Evolutionary conservation across 225 moss, liverwort and hornwort genomes (phyloP), one percentile per base, ranked within the genome.

Genomic region (Ulota crispa): DNA sequence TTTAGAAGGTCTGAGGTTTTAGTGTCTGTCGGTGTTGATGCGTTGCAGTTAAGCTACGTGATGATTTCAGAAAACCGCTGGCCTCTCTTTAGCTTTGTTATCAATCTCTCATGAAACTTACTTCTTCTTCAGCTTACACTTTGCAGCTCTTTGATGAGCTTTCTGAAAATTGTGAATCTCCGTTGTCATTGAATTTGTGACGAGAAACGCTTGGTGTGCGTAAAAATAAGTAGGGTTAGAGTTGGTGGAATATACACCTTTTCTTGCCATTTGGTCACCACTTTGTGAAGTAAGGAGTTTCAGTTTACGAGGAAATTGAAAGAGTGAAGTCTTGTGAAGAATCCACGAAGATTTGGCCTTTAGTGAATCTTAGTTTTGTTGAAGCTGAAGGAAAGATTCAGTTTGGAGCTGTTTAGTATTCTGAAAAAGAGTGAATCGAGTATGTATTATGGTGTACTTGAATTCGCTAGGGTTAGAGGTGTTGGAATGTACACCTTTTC

Each of bases 151-250:
- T 56, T 50, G 12, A 80, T 50, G 12, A 80, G 61, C 34, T 70
- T 43, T 32, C 26, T 31, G 11, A 52, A 24, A 32, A 50, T 14
- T 14, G 43, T 16, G 57, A 59, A 31, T 27, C 78, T 23, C n/a
- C n/a, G 59, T 63, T 1, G 11, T 68, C 12, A 20, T 34, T 26
- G 61, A 11, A 23, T 31, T 16, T 30, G 28, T 73, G 62, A 62
- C 19, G 62, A 47, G 71, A 50, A 26, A 62, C 12, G 12, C 19
- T 23, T 42, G 50, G 45, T 15, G 45, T 56, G 63, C 19, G 54
- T 43, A 7, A 42, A 79, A 30, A 70, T 70, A 14, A 26, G 59
- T 59, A 31, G 57, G 72, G 61, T 80, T 83, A 61, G 79, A 79
- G 73, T n/a, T 72, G 11, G 11, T 54, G 32, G 59, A 85, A 66